Evolutionary conservation across 129 eudicot genomes (phyloP).

Genomic region (Glebionis coronaria): DNA sequence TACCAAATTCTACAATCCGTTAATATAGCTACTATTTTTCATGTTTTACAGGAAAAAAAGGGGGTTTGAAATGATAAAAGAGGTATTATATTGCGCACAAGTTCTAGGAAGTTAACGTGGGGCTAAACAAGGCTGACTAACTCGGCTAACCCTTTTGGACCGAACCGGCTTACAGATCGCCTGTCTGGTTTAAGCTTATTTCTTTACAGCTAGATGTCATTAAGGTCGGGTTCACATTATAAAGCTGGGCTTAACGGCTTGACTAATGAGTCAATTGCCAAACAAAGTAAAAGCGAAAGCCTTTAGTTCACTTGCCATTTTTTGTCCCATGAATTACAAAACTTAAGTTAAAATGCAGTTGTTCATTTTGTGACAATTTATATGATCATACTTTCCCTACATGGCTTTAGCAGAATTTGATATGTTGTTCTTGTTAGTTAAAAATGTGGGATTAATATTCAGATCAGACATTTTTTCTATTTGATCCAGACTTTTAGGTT

Average conservation of each 20-base stretch:
- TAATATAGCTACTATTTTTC: no score
- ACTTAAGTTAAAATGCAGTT: background rate
- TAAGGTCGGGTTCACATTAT: constrained; percentile 12
- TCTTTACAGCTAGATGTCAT: constrained; percentile 22
- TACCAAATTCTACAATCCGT: no score
- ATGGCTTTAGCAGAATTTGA: no score
- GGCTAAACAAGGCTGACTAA: constrained; percentile 19
- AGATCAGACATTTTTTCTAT: no score
- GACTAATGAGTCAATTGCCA: constrained; percentile 33
- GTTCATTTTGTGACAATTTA: no score
- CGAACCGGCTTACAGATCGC: constrained; percentile 12
- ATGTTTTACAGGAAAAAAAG: background rate
- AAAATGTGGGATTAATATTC: no score
- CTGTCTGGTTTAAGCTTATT: constrained; percentile 16
- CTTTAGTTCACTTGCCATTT: constrained; percentile 17
- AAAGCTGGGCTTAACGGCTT: constrained; percentile 39
- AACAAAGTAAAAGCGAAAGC: constrained; percentile 19
- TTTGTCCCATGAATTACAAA: background rate
- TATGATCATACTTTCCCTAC: no score
- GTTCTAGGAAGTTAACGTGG: constrained; percentile 30
- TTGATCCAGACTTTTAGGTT: no score
- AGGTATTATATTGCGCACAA: background rate
- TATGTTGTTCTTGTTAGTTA: no score
- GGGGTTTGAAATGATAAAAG: background rate
- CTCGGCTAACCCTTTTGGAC: constrained; percentile 37